A percentile compares a stretch with the other conserved stretches of the same genome.
phyloP scores from a whole-genome alignment of 495 filamentous ascomycete species.

The Penicillium subrubescens region DNA sequence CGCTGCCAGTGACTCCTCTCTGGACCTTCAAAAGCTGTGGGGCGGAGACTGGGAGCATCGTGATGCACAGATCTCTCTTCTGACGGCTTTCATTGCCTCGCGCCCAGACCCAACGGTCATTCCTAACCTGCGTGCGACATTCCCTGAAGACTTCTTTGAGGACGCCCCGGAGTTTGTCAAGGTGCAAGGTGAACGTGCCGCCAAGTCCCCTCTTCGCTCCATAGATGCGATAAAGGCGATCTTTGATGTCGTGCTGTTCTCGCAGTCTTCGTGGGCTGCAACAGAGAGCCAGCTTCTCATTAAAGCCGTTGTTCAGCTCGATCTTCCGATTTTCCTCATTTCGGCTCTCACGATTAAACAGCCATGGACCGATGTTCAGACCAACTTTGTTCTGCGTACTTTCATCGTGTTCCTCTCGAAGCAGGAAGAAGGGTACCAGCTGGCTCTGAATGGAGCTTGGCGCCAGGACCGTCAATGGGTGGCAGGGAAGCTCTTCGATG shows the following conservation, averaged over 20 bases:
- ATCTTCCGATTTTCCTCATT: constrained; percentile 70
- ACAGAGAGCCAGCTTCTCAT: constrained; percentile 65
- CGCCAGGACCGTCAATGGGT: constrained; percentile 84
- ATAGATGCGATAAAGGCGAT: constrained; percentile 80
- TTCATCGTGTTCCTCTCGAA: constrained; percentile 64
- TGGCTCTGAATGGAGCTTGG: constrained; percentile 89
- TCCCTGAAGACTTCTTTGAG: constrained; percentile 74
- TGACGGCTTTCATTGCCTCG: constrained; percentile 77
- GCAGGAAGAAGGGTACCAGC: constrained; percentile 69
- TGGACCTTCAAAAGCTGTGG: constrained; percentile 86
- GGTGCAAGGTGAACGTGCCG: constrained; percentile 69
- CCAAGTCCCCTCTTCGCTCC: constrained; percentile 87
- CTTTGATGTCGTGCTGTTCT: constrained; percentile 74
- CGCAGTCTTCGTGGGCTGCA: constrained; percentile 62
- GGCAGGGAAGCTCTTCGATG: constrained; percentile 71
- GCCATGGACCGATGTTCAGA: constrained; percentile 63
- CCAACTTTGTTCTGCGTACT: constrained; percentile 62
- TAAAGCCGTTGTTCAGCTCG: constrained; percentile 50
- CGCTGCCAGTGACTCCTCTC: constrained; percentile 59
- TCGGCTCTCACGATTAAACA: constrained; percentile 71
- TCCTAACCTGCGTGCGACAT: constrained; percentile 75
- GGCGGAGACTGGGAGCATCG: constrained; percentile 85
- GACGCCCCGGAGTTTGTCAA: constrained; percentile 70
- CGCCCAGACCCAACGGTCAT: constrained; percentile 82
- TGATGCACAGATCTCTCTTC: constrained; percentile 86